Percentiles rank a stretch among this genome's conserved stretches.
Conservation (phyloP, 768 basidiomycete species). For the Mycena albidolilacea region DNA sequence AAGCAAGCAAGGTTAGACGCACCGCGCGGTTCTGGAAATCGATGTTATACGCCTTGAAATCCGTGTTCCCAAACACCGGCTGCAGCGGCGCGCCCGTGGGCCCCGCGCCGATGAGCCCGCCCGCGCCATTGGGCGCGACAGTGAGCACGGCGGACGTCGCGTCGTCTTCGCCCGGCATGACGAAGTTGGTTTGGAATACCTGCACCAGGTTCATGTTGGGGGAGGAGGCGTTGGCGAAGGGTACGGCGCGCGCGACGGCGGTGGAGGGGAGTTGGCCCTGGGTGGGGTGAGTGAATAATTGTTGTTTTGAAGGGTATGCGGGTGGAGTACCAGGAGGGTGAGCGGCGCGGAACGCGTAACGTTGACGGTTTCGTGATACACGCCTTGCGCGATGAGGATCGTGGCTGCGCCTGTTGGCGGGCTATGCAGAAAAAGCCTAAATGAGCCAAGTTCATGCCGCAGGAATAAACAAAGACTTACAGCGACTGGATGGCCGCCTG, state of each 20-base stretch:
- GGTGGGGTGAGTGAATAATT: not conserved
- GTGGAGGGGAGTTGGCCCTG: slow-evolving; percentile 67
- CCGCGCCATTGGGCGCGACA: slow-evolving; percentile 69
- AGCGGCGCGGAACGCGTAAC: slow-evolving; percentile 68
- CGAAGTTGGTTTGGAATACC: slow-evolving; percentile 65
- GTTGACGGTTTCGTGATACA: slow-evolving; percentile 73
- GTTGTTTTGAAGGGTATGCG: not conserved
- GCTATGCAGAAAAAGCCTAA: slow-evolving; percentile 45
- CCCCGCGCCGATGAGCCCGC: slow-evolving; percentile 72
- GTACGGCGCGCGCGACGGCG: slow-evolving; percentile 51
- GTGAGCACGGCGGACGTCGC: slow-evolving; percentile 72
- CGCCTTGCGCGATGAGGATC: slow-evolving; percentile 71
- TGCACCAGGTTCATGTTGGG: slow-evolving; percentile 68
- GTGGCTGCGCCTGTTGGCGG: slow-evolving; percentile 55
- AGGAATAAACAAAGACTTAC: slow-evolving; percentile 50
- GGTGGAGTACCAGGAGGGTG: slow-evolving; percentile 64
- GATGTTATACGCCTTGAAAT: slow-evolving; percentile 79
- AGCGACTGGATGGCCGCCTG: slow-evolving; percentile 72
- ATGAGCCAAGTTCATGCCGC: not conserved
- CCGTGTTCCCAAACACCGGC: slow-evolving; percentile 64
- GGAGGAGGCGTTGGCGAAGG: slow-evolving; percentile 59
- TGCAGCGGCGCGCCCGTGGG: slow-evolving; percentile 70
- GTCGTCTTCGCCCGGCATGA: slow-evolving; percentile 63
- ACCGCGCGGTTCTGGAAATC: slow-evolving; percentile 80
- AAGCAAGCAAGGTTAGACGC: slow-evolving; percentile 37